phyloP scores from a whole-genome alignment of 768 basidiomycete species.

The Suillus fuscotomentosus region DNA sequence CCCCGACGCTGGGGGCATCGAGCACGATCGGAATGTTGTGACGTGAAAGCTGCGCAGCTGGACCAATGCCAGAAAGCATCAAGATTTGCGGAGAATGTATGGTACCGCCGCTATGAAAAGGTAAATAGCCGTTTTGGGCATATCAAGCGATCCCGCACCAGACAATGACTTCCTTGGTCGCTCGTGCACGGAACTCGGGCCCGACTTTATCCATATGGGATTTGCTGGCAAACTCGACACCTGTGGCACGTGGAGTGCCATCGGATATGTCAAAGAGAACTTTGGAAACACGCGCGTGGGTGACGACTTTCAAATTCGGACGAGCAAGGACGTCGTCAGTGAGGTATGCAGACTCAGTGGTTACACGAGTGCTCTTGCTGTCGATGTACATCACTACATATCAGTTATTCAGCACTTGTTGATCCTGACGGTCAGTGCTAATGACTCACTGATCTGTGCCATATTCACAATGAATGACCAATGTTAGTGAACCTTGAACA shows the following conservation, averaged over 20 bases:
- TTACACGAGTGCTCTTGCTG: conserved; percentile 49
- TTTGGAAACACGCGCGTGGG: conserved; percentile 54
- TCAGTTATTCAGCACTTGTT: conserved; percentile 7
- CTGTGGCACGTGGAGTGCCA: conserved; percentile 47
- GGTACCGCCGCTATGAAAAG: conserved; percentile 50
- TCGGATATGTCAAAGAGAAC: conserved; percentile 50
- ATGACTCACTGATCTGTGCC: conserved; percentile 39
- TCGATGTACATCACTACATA: conserved; percentile 66
- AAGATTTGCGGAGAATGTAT: conserved; percentile 68
- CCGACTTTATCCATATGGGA: conserved; percentile 24
- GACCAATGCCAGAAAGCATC: conserved; percentile 77
- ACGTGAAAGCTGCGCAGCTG: conserved; percentile 50
- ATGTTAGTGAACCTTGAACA: background rate
- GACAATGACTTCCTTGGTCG: conserved; percentile 59
- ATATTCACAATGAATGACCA: background rate
- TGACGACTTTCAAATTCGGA: conserved; percentile 62
- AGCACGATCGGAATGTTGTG: conserved; percentile 54
- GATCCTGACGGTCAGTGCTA: conserved; percentile 8
- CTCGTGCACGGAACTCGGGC: conserved; percentile 42
- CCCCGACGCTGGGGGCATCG: conserved; percentile 74
- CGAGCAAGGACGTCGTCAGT: conserved; percentile 61
- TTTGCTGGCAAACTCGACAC: conserved; percentile 55
- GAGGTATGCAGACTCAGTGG: conserved; percentile 66
- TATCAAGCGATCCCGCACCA: conserved; percentile 40
- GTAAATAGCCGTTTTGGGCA: background rate